Percentiles rank a stretch among this genome's conserved stretches.
These are phyloP conservation scores for Rhodotorula toruloides DNA, from an alignment of 768 basidiomycete genomes.

Conservation along the genomic window DNA sequence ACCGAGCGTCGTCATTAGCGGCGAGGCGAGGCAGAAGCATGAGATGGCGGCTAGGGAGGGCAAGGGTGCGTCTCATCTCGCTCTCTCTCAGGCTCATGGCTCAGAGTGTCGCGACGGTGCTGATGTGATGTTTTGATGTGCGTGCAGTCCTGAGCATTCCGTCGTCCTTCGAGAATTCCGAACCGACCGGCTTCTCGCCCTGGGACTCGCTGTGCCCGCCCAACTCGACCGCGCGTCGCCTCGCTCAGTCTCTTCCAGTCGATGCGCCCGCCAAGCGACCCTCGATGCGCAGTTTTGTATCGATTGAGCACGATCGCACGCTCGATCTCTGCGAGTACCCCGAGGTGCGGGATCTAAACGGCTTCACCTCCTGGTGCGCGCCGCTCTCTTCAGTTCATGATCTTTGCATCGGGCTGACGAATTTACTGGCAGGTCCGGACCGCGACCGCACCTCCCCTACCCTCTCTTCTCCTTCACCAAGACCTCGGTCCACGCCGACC, in stretches of 20 bases:
- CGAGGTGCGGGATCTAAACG: conserved; percentile 39
- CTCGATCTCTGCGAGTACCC: conserved; percentile 48
- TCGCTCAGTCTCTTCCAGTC: background rate
- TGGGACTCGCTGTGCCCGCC: conserved; percentile 36
- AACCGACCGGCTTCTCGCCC: conserved; percentile 22
- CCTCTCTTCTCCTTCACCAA: conserved; percentile 40
- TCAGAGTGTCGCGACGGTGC: background rate
- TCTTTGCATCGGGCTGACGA: background rate
- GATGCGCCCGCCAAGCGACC: conserved; percentile 11
- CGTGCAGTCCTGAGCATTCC: conserved; percentile 3
- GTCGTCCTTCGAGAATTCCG: background rate
- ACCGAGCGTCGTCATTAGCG: conserved; percentile 31
- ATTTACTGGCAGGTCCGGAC: conserved; percentile 29
- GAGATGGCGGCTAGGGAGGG: conserved; percentile 4
- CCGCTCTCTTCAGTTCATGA: background rate
- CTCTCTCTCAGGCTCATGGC: background rate
- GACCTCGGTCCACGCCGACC: conserved; percentile 39
- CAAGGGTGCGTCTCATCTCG: conserved; percentile 13
- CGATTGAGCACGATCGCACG: conserved; percentile 40
- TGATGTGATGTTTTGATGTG: too few species aligned
- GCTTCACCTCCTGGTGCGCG: conserved; percentile 43
- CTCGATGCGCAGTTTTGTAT: conserved; percentile 38
- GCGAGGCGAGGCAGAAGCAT: conserved; percentile 23
- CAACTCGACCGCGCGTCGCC: conserved; percentile 33
- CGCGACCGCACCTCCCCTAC: conserved; percentile 37